Evolutionary conservation across 129 eudicot genomes (phyloP), one percentile per base, ranked within the genome.

Genomic region (Ambrosia trifida): DNA sequence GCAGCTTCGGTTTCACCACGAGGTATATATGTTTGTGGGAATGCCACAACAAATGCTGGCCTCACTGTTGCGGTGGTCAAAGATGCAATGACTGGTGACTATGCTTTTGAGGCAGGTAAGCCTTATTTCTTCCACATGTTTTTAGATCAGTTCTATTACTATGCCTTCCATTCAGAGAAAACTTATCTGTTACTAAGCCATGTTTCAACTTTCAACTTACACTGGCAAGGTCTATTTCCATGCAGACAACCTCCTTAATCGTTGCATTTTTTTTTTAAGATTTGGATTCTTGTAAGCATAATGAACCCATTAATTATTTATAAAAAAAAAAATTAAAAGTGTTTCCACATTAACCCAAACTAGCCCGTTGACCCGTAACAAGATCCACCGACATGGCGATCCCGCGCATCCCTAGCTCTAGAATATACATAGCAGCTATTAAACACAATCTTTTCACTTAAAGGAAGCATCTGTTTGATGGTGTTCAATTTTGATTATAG

Each of bases 1-100:
- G 99, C 99, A 51, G 93, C 96, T 54, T 84, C 92, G 56, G 83
- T 93, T 85, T 93, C 98, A 78, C 98, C 98, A 59, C 95, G 98
- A 61, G 98, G 98, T 3, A 93, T 93, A 49, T 93, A 93, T 76
- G 93, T 93, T 45, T 93, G 98, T 71, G 98, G 98, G 58, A 93
- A 94, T 79, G 97, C 89, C 66, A 90, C 97, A 49, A 94, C 97
- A 32, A 94, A 89, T 80, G 99, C 99, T 74, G 99, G 99, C 28
- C 93, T 94, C 44, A 87, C 99, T 49, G 99, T 94, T 76, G 99
- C 97, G 38, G 99, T 94, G 72, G 97, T 94, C 44, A 94, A 90
- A 83, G 99, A 94, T 82, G 79, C 96, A 35, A 82, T 85, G 95
- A 93, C 96, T 11, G 77, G 91, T 80, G 98, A 93, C 79, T 94